Evolutionary conservation across 1,284 basidiomycete genomes (phyloP).

Genomic region (Ganoderma multipileum): DNA sequence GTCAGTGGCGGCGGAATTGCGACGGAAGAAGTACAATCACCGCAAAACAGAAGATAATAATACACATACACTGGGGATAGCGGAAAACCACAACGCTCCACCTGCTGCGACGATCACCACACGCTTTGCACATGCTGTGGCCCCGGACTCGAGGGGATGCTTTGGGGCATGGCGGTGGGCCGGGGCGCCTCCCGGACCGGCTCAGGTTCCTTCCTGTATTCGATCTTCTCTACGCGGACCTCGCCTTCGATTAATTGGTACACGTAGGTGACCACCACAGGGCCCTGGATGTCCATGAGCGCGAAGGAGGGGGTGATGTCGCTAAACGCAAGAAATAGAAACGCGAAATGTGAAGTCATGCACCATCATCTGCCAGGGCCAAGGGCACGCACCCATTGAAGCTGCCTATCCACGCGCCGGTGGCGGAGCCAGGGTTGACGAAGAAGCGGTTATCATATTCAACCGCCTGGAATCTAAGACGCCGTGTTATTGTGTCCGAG

Average conservation of each 20-base stretch:
- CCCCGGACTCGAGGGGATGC: slow-evolving; percentile 50
- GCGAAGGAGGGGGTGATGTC: slow-evolving; percentile 86
- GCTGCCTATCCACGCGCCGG: slow-evolving; percentile 90
- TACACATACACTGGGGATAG: slow-evolving; percentile 3
- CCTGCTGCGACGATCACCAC: slow-evolving; percentile 37
- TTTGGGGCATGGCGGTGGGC: slow-evolving; percentile 51
- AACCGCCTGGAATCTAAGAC: slow-evolving; percentile 87
- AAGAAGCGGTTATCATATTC: slow-evolving; percentile 94
- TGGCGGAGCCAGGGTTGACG: slow-evolving; percentile 95
- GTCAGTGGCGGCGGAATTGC: neutral
- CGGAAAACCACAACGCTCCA: neutral
- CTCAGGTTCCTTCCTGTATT: slow-evolving; percentile 76
- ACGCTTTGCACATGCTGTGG: slow-evolving; percentile 40
- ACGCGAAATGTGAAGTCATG: neutral
- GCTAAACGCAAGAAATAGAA: slow-evolving; percentile 38
- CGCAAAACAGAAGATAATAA: neutral
- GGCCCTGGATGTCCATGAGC: slow-evolving; percentile 93
- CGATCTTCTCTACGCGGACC: slow-evolving; percentile 87
- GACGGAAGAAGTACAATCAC: neutral
- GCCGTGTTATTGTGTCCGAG: neutral
- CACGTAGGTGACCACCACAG: slow-evolving; percentile 94
- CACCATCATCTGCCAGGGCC: neutral
- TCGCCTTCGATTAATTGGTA: slow-evolving; percentile 95
- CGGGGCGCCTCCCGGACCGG: slow-evolving; percentile 42
- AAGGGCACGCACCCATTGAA: slow-evolving; percentile 62